phyloP scores from a whole-genome alignment of 768 basidiomycete species.

The Hericium alpestre region DNA sequence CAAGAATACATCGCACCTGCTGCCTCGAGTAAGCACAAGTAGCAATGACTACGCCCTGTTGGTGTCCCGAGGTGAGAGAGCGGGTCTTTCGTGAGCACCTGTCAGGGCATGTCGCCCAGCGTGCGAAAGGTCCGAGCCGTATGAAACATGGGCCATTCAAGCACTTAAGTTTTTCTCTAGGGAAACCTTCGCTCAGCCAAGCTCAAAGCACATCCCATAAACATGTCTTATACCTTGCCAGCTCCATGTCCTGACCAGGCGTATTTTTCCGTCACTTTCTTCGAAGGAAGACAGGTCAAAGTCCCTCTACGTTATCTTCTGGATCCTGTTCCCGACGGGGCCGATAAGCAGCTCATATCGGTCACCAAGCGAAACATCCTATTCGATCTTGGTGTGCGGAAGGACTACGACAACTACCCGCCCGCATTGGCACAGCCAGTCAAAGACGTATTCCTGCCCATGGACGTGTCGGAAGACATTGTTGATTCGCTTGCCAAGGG shows the following conservation, averaged over 20 bases:
- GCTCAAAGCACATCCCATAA: too few species aligned
- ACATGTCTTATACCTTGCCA: constrained; percentile 1
- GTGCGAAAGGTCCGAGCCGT: too few species aligned
- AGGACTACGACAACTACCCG: constrained; percentile 2
- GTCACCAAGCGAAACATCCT: constrained; percentile 2
- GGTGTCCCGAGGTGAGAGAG: too few species aligned
- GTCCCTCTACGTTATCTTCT: constrained; percentile 13
- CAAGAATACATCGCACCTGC: too few species aligned
- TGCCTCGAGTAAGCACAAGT: too few species aligned
- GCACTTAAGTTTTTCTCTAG: too few species aligned
- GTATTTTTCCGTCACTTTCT: constrained; percentile 5
- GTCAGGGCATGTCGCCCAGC: too few species aligned
- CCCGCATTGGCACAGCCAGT: neutral
- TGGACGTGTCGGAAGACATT: neutral
- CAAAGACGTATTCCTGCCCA: neutral
- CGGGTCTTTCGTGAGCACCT: too few species aligned
- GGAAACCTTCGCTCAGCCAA: too few species aligned
- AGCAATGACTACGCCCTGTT: too few species aligned
- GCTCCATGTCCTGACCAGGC: constrained; percentile 3
- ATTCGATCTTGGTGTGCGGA: constrained; percentile 10
- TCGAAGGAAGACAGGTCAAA: constrained; percentile 5
- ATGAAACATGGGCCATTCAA: too few species aligned
- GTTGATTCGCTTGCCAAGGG: constrained; percentile 6
- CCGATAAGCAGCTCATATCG: neutral
- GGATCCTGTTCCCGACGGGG: neutral